These are phyloP conservation scores for Pichia occidentalis DNA, from an alignment of 805 yeast species.

Conservation along the genomic window DNA sequence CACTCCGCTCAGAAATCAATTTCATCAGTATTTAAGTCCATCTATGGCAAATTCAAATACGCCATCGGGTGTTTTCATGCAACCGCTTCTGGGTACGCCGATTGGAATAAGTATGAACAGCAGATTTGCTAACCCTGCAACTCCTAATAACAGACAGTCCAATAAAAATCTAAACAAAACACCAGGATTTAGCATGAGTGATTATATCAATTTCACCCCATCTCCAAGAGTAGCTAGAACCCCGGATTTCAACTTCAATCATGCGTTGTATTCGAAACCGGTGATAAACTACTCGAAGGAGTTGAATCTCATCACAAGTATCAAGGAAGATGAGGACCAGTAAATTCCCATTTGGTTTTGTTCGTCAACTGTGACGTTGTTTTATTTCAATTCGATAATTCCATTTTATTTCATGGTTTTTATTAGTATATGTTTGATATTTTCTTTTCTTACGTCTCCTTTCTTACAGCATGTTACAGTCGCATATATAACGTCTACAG, in stretches of 20 bases:
- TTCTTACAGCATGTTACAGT: too few species aligned
- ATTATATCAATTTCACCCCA: conserved; percentile 76
- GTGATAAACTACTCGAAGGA: conserved; percentile 22
- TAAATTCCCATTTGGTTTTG: too few species aligned
- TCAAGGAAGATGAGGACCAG: conserved; percentile 6
- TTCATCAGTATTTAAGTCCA: conserved; percentile 21
- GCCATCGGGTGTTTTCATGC: conserved; percentile 12
- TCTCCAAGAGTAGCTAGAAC: conserved; percentile 43
- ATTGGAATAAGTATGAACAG: conserved; percentile 5
- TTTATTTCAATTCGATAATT: too few species aligned
- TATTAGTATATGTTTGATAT: too few species aligned
- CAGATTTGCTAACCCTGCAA: conserved; percentile 29
- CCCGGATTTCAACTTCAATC: conserved; percentile 27
- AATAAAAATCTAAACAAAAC: conserved; percentile 34
- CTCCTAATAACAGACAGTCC: conserved; percentile 19
- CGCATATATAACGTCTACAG: too few species aligned
- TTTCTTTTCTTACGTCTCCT: too few species aligned
- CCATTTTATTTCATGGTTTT: too few species aligned
- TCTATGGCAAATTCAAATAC: conserved; percentile 15
- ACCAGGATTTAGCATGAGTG: conserved; percentile 75
- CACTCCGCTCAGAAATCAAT: conserved; percentile 22
- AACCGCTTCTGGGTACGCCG: conserved; percentile 17
- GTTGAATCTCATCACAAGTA: conserved; percentile 16
- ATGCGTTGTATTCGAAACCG: conserved; percentile 14
- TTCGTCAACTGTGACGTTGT: too few species aligned